Evolutionary conservation across 257 asterid genomes (phyloP).

Genomic region (Solanum arcanum): DNA sequence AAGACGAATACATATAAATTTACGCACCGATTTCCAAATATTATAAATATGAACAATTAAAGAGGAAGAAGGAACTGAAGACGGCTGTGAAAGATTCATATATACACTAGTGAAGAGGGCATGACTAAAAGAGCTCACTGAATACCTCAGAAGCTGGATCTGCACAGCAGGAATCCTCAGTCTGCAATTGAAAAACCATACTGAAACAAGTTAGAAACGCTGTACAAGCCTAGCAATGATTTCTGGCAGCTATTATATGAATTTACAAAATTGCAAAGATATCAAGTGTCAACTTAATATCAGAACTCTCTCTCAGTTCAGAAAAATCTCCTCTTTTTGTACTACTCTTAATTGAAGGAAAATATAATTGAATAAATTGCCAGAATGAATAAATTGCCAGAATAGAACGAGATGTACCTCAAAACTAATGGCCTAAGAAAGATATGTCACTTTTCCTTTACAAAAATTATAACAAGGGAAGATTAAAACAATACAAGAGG

Average conservation of each 20-base stretch:
- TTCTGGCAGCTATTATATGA: not conserved
- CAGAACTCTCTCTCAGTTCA: not conserved
- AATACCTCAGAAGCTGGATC: conserved; percentile 70
- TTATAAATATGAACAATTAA: not conserved
- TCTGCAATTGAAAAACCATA: conserved; percentile 30
- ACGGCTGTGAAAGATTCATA: not conserved
- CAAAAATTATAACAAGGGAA: not conserved
- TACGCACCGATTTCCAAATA: not conserved
- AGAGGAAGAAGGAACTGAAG: not conserved
- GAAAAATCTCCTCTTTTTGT: not conserved
- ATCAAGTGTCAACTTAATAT: not conserved
- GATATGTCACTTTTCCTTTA: not conserved
- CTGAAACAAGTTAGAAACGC: not conserved
- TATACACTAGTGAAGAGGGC: not conserved
- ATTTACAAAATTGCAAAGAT: not conserved
- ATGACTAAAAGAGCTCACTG: not conserved
- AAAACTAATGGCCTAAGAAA: not conserved
- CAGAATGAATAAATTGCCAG: not conserved
- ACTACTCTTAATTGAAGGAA: not conserved
- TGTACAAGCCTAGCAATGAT: not conserved
- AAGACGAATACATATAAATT: not conserved
- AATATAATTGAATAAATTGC: not conserved
- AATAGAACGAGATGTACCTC: not conserved
- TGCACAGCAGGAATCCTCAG: conserved; percentile 56
- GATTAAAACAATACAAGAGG: not conserved